A percentile compares a stretch with the other conserved stretches of the same genome.
Evolutionary conservation across 345 rosid species (phyloP).

Genomic region (Linum lewisii): DNA sequence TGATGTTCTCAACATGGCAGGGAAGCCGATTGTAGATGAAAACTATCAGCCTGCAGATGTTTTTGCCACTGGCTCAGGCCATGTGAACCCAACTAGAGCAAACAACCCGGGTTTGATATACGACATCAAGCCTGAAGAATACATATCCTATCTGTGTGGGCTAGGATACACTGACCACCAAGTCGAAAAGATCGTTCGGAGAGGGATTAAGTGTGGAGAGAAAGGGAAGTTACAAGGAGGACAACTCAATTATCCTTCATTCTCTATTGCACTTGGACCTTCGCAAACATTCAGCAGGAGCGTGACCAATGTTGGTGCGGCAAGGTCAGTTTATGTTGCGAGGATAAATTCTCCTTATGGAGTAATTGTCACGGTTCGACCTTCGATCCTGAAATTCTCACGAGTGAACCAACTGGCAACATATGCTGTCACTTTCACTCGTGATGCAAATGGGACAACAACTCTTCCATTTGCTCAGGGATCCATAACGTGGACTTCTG

Average conservation of each 20-base stretch:
- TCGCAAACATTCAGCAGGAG: neutral
- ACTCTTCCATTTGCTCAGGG: neutral
- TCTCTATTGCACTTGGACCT: neutral
- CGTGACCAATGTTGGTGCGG: slow-evolving; percentile 1
- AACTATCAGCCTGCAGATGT: neutral
- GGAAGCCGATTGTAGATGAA: neutral
- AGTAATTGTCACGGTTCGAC: neutral
- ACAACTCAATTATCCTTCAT: neutral
- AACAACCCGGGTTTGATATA: neutral
- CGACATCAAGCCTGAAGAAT: neutral
- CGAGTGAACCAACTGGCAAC: neutral
- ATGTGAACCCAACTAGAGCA: neutral
- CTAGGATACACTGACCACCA: neutral
- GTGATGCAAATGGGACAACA: neutral
- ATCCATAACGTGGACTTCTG: neutral
- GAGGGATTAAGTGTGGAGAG: neutral
- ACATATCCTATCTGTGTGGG: neutral
- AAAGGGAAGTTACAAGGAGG: neutral
- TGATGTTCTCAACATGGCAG: neutral
- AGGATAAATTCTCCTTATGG: neutral
- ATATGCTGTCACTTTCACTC: neutral
- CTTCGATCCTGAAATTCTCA: neutral
- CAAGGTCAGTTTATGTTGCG: neutral
- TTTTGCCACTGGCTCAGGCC: slow-evolving; percentile 3
- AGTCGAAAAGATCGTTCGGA: neutral